Percentiles rank a stretch among this genome's conserved stretches.
phyloP scores from a whole-genome alignment of 192 early-diverging fungal genomes.

The Backusella parvicylindrica region DNA sequence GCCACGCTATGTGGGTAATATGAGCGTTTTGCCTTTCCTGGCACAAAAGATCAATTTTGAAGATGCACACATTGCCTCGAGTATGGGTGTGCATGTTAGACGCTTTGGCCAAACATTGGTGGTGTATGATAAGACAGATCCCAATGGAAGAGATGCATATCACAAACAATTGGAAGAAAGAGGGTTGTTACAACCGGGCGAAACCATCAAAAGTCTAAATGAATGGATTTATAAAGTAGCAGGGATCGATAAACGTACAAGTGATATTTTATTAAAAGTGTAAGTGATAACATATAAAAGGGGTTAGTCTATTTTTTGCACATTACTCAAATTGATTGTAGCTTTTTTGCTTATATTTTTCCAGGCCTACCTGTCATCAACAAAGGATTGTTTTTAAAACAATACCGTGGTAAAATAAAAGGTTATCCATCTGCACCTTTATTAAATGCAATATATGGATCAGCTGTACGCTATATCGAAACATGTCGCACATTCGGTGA shows the following conservation, averaged over 20 bases:
- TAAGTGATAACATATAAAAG: background rate
- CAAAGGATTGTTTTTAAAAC: constrained; percentile 54
- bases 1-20: constrained; percentile 20
- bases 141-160: background rate
- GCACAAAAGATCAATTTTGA: constrained; percentile 22
- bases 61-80: background rate
- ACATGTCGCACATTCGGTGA: constrained; percentile 16
- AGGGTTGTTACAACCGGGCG: constrained; percentile 12
- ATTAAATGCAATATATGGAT: constrained; percentile 26
- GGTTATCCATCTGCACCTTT: constrained; percentile 26
- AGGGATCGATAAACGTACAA: constrained; percentile 17
- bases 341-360: constrained; percentile 64
- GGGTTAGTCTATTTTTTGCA: background rate
- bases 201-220: constrained; percentile 13
- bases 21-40: constrained; percentile 16
- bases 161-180: constrained; percentile 2
- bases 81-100: background rate
- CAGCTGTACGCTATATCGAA: constrained; percentile 29
- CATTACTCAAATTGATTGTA: no score
- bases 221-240: constrained; percentile 30
- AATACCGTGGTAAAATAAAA: constrained; percentile 19
- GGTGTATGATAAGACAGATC: background rate
- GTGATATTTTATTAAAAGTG: constrained; percentile 28
- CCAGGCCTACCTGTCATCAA: constrained; percentile 69
- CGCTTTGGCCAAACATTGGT: constrained; percentile 20